These are phyloP conservation scores for Cyberlindnera lachancei DNA, from an alignment of 805 yeast species.

Conservation along the genomic window DNA sequence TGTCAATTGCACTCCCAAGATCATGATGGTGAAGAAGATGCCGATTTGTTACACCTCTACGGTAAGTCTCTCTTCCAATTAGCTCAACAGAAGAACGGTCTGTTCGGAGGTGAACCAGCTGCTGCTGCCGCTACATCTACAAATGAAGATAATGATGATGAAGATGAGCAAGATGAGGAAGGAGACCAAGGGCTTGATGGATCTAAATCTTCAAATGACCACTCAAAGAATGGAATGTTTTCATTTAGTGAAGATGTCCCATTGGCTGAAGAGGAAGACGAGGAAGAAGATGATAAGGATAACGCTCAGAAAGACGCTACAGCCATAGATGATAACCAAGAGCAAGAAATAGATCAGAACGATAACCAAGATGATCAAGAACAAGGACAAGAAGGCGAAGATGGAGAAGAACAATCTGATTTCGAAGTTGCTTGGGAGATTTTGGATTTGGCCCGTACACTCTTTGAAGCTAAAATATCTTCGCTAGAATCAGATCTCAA, in stretches of 20 bases:
- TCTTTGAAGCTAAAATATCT: constrained; percentile 36
- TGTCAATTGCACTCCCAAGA: constrained; percentile 46
- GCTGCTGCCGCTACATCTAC: too few species aligned
- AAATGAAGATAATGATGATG: constrained; percentile 16
- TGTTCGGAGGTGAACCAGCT: constrained; percentile 49
- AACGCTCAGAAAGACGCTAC: constrained; percentile 7
- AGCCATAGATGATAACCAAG: background rate
- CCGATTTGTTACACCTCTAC: constrained; percentile 65
- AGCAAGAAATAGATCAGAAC: constrained; percentile 10
- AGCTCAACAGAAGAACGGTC: constrained; percentile 68
- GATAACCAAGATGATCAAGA: constrained; percentile 20
- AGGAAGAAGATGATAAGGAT: constrained; percentile 9
- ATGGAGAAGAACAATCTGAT: constrained; percentile 49
- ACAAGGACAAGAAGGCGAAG: constrained; percentile 23
- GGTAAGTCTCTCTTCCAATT: constrained; percentile 75
- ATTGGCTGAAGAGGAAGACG: constrained; percentile 27
- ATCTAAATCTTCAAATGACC: constrained; percentile 8
- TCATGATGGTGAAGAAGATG: constrained; percentile 52
- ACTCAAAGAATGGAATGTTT: constrained; percentile 23
- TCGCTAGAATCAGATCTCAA: too few species aligned
- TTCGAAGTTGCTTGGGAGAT: constrained; percentile 88
- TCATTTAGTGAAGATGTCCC: constrained; percentile 32
- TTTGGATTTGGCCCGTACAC: constrained; percentile 66
- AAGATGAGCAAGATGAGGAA: constrained; percentile 19
- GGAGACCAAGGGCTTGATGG: too few species aligned